Evolutionary conservation across 441 rosid species (phyloP).

Genomic region (Gossypium schwendimanii): DNA sequence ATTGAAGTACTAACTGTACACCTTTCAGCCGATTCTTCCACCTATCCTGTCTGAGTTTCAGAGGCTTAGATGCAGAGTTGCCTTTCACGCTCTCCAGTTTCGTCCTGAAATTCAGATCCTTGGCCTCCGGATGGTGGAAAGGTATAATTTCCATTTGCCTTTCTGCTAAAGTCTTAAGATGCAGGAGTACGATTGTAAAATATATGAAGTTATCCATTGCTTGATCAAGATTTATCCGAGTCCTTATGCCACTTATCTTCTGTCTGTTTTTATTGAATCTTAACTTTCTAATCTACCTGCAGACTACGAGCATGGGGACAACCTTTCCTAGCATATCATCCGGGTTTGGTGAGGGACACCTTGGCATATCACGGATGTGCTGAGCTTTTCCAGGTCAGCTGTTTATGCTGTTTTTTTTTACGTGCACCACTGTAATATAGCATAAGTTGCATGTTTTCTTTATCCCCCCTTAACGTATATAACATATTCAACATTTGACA

Average conservation of each 20-base stretch:
- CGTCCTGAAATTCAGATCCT: conserved; percentile 75
- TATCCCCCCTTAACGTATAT: neutral
- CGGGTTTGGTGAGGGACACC: conserved; percentile 73
- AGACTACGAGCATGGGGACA: conserved; percentile 80
- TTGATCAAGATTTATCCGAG: neutral
- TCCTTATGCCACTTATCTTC: neutral
- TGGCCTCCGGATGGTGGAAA: conserved; percentile 73
- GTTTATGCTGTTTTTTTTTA: conserved; percentile 13
- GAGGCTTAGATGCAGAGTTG: conserved; percentile 92
- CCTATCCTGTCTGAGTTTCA: conserved; percentile 73
- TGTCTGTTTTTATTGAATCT: conserved; percentile 16
- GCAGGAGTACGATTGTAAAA: neutral
- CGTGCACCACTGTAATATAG: neutral
- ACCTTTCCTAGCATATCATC: conserved; percentile 84
- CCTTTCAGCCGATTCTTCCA: conserved; percentile 75
- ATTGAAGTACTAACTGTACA: conserved; percentile 12
- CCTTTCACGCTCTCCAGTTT: conserved; percentile 85
- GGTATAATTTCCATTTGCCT: conserved; percentile 36
- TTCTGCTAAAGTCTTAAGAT: conserved; percentile 6
- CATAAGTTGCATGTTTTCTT: conserved; percentile 6
- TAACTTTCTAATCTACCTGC: conserved; percentile 15
- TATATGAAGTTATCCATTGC: neutral
- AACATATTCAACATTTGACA: neutral
- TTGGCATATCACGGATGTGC: conserved; percentile 98
- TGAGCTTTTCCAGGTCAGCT: conserved; percentile 86